Evolutionary conservation across 1,284 basidiomycete genomes (phyloP).

Genomic region (Papiliotrema terrestris): DNA sequence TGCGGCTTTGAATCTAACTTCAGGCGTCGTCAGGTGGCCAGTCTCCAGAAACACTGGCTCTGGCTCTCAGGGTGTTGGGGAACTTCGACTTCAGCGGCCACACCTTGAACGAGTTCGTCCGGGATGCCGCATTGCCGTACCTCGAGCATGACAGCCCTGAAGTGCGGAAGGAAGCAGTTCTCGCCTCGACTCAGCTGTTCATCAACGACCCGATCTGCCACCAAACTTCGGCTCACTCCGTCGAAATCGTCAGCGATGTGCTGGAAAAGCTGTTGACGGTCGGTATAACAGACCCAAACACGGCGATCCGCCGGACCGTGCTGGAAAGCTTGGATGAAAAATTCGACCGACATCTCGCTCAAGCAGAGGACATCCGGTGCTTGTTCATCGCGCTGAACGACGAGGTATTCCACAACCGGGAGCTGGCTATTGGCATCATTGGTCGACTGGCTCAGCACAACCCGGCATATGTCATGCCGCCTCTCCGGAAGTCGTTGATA

Average conservation of each 20-base stretch:
- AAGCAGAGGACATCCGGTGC: conserved; percentile 95
- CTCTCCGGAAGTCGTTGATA: conserved; percentile 90
- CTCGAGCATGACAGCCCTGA: conserved; percentile 89
- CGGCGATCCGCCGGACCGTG: conserved; percentile 81
- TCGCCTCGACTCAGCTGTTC: conserved; percentile 88
- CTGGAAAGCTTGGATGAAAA: conserved; percentile 84
- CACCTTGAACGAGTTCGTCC: conserved; percentile 93
- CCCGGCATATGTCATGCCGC: conserved; percentile 98
- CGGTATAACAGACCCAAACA: conserved; percentile 92
- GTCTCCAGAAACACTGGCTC: conserved; percentile 70
- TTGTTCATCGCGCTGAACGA: conserved; percentile 98
- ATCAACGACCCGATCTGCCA: conserved; percentile 95
- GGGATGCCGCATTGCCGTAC: conserved; percentile 86
- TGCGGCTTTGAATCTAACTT: conserved; percentile 22
- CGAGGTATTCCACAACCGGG: conserved; percentile 90
- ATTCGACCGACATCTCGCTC: conserved; percentile 97
- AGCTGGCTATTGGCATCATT: conserved; percentile 85
- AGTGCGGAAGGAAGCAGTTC: conserved; percentile 83
- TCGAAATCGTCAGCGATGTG: conserved; percentile 96
- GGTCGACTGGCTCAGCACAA: conserved; percentile 93
- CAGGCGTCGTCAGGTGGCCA: conserved; percentile 50
- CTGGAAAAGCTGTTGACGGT: conserved; percentile 95
- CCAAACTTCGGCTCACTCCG: conserved; percentile 93
- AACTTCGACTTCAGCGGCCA: conserved; percentile 95
- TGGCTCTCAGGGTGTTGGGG: conserved; percentile 85